These are phyloP conservation scores for Calocybe cyanea DNA, from an alignment of 768 basidiomycete genomes.

Conservation along the genomic window DNA sequence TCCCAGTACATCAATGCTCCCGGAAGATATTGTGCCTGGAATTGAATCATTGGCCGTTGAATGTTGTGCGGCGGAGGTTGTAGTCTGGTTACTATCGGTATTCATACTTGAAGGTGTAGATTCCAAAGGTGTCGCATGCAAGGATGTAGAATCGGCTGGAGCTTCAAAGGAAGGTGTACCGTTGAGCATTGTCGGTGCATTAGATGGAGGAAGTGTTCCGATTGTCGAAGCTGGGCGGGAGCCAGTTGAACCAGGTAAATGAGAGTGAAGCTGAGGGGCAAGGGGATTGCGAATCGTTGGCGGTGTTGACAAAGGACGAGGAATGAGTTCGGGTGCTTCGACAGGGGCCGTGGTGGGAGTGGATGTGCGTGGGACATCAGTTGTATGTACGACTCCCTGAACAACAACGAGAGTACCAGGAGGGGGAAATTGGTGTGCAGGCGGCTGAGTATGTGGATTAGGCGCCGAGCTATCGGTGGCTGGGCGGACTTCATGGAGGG, in stretches of 20 bases:
- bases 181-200: conserved; percentile 10
- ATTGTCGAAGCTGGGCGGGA: conserved; percentile 9
- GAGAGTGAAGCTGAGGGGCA: conserved; percentile 32
- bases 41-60: conserved; percentile 13
- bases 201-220: conserved; percentile 3
- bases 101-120: not conserved
- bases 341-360: conserved; percentile 15
- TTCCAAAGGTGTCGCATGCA: not conserved
- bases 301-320: conserved; percentile 28
- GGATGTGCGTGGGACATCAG: conserved; percentile 48
- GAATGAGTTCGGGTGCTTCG: conserved; percentile 15
- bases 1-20: conserved; percentile 78
- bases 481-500: not conserved
- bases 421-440: conserved; percentile 50
- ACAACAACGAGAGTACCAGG: conserved; percentile 80
- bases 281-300: conserved; percentile 28
- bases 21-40: conserved; percentile 50
- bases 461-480: conserved; percentile 8
- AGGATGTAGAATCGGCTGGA: not conserved
- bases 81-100: not conserved
- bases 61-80: conserved; percentile 12
- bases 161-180: conserved; percentile 6
- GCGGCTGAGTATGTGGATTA: conserved; percentile 10
- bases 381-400: conserved; percentile 79
- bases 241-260: conserved; percentile 23